Percentiles rank a stretch among this genome's conserved stretches.
phyloP scores from a whole-genome alignment of 345 rosid species.

The Hirschfeldia incana region DNA sequence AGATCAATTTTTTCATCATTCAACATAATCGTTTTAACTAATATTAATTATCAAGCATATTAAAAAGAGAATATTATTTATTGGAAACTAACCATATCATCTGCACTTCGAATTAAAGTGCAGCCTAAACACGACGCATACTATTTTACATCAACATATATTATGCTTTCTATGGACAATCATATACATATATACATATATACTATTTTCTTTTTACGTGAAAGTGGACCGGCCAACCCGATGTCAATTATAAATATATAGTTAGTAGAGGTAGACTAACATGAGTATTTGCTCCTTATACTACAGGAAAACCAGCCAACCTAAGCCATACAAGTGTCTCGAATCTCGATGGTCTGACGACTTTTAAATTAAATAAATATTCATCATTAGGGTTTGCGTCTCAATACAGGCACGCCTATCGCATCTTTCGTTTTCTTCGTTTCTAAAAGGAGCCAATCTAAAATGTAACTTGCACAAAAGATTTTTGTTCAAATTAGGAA shows the following conservation, averaged over 20 bases:
- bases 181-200: neutral
- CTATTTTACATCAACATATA: slow-evolving; percentile 1
- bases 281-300: slow-evolving; percentile 32
- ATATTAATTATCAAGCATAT: neutral
- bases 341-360: slow-evolving; percentile 19
- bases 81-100: slow-evolving; percentile 1
- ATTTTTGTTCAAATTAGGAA: slow-evolving; percentile 19
- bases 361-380: slow-evolving; percentile 1
- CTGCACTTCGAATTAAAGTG: neutral
- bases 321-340: neutral
- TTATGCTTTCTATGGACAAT: neutral
- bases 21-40: neutral
- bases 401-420: slow-evolving; percentile 39
- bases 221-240: slow-evolving; percentile 28
- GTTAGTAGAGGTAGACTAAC: slow-evolving; percentile 34
- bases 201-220: neutral
- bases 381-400: slow-evolving; percentile 40
- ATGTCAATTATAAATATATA: slow-evolving; percentile 11
- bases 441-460: neutral
- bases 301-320: neutral
- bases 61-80: neutral
- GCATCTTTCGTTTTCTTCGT: slow-evolving; percentile 18
- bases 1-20: neutral
- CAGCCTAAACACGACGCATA: neutral
- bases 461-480: neutral